phyloP scores from a whole-genome alignment of 1,284 basidiomycete species.

The Puccinia horiana region DNA sequence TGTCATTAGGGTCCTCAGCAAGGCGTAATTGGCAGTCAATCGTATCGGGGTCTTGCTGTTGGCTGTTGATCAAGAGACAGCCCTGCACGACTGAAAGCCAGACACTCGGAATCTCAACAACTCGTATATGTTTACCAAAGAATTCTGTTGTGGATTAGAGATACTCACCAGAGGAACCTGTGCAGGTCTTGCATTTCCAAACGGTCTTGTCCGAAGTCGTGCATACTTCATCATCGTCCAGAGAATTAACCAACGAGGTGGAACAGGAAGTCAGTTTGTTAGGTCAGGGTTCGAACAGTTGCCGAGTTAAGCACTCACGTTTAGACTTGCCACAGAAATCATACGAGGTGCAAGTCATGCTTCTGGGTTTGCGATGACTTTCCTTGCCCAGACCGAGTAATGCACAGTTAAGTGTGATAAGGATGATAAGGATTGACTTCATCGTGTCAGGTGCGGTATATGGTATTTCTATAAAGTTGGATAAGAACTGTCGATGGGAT shows the following conservation, averaged over 20 bases:
- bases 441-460: not conserved
- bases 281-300: no score
- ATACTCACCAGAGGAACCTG: slow-evolving; percentile 3
- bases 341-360: not conserved
- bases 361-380: not conserved
- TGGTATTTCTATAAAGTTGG: not conserved
- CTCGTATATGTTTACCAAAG: not conserved
- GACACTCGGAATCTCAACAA: not conserved
- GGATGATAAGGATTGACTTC: slow-evolving; percentile 7
- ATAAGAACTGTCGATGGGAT: not conserved
- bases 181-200: slow-evolving; percentile 6
- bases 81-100: not conserved
- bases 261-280: no score
- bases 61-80: not conserved
- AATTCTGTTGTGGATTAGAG: not conserved
- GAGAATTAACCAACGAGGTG: no score
- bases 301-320: not conserved
- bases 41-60: slow-evolving; percentile 7
- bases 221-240: slow-evolving; percentile 11
- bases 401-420: not conserved
- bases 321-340: not conserved
- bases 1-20: not conserved
- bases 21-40: not conserved
- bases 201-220: not conserved
- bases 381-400: not conserved